A percentile compares a stretch with the other conserved stretches of the same genome.
Evolutionary conservation across 768 basidiomycete genomes (phyloP).

Genomic region (Leccinum subgranulosum): DNA sequence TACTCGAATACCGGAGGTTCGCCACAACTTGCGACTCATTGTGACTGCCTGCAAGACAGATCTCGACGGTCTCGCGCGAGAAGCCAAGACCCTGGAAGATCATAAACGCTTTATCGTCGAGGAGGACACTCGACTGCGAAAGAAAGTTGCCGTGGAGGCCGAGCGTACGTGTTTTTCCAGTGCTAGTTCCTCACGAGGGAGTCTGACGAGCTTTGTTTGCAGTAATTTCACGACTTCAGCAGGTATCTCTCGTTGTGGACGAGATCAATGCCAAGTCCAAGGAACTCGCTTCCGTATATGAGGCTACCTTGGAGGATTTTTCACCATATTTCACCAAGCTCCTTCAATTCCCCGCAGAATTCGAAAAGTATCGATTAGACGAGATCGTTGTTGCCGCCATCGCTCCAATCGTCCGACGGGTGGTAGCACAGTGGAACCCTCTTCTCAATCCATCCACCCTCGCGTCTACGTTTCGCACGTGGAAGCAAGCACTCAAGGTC

Average conservation of each 20-base stretch:
- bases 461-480: conserved; percentile 61
- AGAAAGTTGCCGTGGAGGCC: conserved; percentile 73
- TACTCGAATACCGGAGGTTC: conserved; percentile 91
- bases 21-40: conserved; percentile 91
- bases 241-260: conserved; percentile 70
- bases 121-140: conserved; percentile 70
- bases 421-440: conserved; percentile 79
- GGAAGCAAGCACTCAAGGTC: conserved; percentile 68
- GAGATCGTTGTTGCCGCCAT: conserved; percentile 94
- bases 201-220: conserved; percentile 3
- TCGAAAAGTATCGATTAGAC: conserved; percentile 75
- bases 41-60: conserved; percentile 78
- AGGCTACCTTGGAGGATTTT: conserved; percentile 72
- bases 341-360: conserved; percentile 71
- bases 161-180: conserved; percentile 48
- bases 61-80: conserved; percentile 84
- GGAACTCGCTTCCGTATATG: conserved; percentile 61
- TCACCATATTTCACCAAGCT: conserved; percentile 70
- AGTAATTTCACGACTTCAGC: conserved; percentile 80
- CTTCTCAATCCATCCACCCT: conserved; percentile 70
- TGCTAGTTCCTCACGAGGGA: neutral
- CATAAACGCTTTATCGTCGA: conserved; percentile 66
- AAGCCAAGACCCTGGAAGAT: conserved; percentile 81
- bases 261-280: conserved; percentile 66
- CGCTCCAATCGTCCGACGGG: conserved; percentile 70